Conservation (phyloP, 1,284 basidiomycete species). For the Spongiforma sp. region DNA sequence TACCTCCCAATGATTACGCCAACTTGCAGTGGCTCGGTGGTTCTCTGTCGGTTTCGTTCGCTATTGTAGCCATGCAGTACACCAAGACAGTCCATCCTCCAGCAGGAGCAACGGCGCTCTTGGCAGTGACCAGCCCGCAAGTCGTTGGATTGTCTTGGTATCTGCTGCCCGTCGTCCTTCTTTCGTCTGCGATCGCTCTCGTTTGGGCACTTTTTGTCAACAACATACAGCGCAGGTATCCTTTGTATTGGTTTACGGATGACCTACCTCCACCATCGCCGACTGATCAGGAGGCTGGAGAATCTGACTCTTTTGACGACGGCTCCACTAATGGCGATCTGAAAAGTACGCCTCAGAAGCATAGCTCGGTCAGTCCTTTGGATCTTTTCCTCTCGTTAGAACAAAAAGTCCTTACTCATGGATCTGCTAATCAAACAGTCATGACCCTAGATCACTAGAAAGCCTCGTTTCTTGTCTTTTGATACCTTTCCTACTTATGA, state of each 20-base stretch:
- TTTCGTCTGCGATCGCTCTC: constrained; percentile 56
- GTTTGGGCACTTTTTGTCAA: constrained; percentile 59
- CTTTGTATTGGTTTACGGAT: constrained; percentile 54
- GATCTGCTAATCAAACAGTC: too few relatives aligned
- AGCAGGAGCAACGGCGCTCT: constrained; percentile 55
- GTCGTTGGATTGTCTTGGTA: constrained; percentile 61
- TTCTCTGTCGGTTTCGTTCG: constrained; percentile 54
- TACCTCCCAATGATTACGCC: constrained; percentile 47
- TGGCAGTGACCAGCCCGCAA: constrained; percentile 53
- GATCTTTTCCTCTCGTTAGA: too few relatives aligned
- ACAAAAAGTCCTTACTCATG: too few relatives aligned
- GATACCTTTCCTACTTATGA: not conserved
- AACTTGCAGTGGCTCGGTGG: constrained; percentile 60
- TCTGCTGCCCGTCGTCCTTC: constrained; percentile 61
- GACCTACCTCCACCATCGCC: not conserved
- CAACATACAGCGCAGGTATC: constrained; percentile 63
- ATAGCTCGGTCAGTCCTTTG: not conserved
- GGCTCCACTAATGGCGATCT: too few relatives aligned
- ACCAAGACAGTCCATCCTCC: constrained; percentile 67
- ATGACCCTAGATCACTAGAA: too few relatives aligned
- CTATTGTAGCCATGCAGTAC: constrained; percentile 53
- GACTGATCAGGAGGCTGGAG: not conserved
- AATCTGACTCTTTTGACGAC: not conserved
- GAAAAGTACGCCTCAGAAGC: not conserved
- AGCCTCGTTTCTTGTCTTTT: too few relatives aligned